A percentile compares a stretch with the other conserved stretches of the same genome.
These are phyloP conservation scores for Zygosaccharomyces bailii DNA, from an alignment of 805 yeast genomes.

Conservation along the genomic window DNA sequence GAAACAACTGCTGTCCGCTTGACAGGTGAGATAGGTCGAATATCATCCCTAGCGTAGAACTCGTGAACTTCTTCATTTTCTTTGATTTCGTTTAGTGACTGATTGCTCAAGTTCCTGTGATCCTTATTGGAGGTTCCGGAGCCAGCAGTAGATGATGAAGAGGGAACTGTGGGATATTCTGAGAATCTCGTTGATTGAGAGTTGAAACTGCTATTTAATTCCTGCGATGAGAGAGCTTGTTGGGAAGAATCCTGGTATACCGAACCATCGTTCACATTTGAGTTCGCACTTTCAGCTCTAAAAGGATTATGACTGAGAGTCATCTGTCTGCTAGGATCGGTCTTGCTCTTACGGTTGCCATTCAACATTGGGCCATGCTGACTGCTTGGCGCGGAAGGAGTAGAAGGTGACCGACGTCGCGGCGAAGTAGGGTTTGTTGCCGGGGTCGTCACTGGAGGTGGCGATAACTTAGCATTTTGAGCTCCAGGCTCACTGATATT, in stretches of 20 bases:
- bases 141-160: constrained; percentile 14
- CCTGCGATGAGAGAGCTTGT: constrained; percentile 37
- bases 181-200: constrained; percentile 10
- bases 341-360: constrained; percentile 9
- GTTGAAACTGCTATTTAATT: constrained; percentile 15
- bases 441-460: constrained; percentile 1
- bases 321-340: constrained; percentile 11
- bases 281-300: constrained; percentile 9
- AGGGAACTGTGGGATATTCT: constrained; percentile 15
- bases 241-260: constrained; percentile 62
- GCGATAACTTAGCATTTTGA: neutral
- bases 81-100: constrained; percentile 35
- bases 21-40: constrained; percentile 1
- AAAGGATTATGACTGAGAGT: constrained; percentile 19
- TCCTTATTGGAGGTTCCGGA: constrained; percentile 16
- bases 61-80: constrained; percentile 34
- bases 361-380: constrained; percentile 1
- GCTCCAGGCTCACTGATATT: constrained; percentile 1
- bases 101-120: constrained; percentile 24
- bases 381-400: constrained; percentile 25
- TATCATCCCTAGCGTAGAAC: constrained; percentile 12
- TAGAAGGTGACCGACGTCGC: constrained; percentile 26
- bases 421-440: constrained; percentile 9
- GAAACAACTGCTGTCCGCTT: constrained; percentile 7
- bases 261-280: too few species aligned